Evolutionary conservation across 139 green algal species (phyloP), one percentile per base, ranked within the genome.

Genomic region (Picocystis salinarum): DNA sequence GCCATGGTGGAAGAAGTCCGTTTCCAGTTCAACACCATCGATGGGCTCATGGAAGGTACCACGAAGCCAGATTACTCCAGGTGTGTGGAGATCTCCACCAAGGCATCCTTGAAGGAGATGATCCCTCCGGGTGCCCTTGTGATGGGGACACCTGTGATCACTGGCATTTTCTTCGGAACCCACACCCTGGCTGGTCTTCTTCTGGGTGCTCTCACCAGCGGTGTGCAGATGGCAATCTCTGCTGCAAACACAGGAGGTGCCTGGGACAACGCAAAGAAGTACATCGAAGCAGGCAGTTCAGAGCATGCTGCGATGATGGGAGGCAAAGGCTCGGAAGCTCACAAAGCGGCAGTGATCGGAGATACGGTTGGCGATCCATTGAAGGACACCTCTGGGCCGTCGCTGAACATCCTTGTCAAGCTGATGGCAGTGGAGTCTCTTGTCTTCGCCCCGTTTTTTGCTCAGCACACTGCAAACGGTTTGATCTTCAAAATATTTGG

Each of bases 251-350:
- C 85, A 29, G 85, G 85, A 42, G 81, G 82, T 37, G 88, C 88
- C 4, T 98, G 86, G 85, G 88, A 98, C 69, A 98, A 98, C 56
- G 82, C 87, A 45, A 96, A 96, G 78, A 96, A 96, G 72, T 95
- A 91, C 62, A 73, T 96, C 5, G 83, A 53, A 46, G 39, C 62
- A 17, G 59, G 62, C 15, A 50, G 34, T 9, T 46, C 61, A 10
- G 83, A 92, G 65, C 77, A 93, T 31, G 86, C 86, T 0, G 67
- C 72, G 45, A 61, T 75, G 20, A 67, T 96, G 48, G 86, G 86
- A 28, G 76, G 75, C 65, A 99, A 99, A 75, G 88, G 88, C 33
- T 80, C 67, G 45, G 89, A 94, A 52, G 75, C 67, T 27, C 88
- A 99, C 78, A 95, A 95, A 64, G 86, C 85, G 10, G 83, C 86